phyloP scores from a whole-genome alignment of 2,329 filamentous ascomycete genomes.

The Westerdykella sp. region DNA sequence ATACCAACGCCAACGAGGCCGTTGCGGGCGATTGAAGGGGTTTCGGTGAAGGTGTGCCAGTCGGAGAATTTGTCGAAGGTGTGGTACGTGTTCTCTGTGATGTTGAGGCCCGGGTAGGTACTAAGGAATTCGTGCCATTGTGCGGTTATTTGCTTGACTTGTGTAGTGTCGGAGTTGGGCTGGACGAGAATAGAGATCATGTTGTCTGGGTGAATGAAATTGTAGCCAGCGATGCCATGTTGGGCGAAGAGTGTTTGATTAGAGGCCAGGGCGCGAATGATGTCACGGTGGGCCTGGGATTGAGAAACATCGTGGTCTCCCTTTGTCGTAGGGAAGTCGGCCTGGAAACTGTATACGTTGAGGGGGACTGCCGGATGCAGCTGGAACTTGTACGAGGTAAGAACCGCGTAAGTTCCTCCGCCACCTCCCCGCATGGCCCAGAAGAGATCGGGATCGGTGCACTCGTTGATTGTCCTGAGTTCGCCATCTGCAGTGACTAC shows the following conservation, averaged over 20 bases:
- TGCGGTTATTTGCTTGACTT: conserved; percentile 22
- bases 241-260: conserved; percentile 27
- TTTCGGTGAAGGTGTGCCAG: conserved; percentile 27
- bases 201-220: conserved; percentile 28
- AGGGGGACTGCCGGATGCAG: conserved; percentile 29
- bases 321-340: conserved; percentile 19
- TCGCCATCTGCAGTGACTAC: conserved; percentile 30
- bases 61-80: conserved; percentile 27
- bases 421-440: conserved; percentile 36
- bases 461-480: conserved; percentile 29
- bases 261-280: conserved; percentile 25
- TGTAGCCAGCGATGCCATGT: conserved; percentile 31
- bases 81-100: conserved; percentile 28
- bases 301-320: conserved; percentile 22
- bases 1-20: conserved; percentile 31
- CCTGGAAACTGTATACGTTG: conserved; percentile 34
- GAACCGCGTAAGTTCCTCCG: conserved; percentile 32
- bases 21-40: conserved; percentile 26
- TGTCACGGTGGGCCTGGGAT: conserved; percentile 26
- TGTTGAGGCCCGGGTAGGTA: conserved; percentile 26
- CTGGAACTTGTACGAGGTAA: conserved; percentile 34
- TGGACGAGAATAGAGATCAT: conserved; percentile 29
- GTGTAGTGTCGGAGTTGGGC: conserved; percentile 20
- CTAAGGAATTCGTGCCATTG: conserved; percentile 28
- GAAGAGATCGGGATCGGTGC: conserved; percentile 30